Conservation (phyloP, 169 alveolate genomes). For the Babesia ovis region DNA sequence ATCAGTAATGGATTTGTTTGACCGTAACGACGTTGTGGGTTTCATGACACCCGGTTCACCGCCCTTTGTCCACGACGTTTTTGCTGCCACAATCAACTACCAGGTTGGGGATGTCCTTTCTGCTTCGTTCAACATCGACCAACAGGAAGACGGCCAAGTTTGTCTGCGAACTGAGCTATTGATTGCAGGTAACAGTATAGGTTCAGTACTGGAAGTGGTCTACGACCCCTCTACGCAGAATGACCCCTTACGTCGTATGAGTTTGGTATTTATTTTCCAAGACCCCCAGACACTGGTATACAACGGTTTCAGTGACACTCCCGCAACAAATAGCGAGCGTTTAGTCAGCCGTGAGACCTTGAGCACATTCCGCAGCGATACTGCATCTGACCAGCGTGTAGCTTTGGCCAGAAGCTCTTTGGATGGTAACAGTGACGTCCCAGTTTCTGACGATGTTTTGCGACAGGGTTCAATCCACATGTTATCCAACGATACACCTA, state of each 20-base stretch:
- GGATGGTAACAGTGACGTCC: neutral
- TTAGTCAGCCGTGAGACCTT: slow-evolving; percentile 41
- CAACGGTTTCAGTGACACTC: slow-evolving; percentile 22
- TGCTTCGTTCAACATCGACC: slow-evolving; percentile 78
- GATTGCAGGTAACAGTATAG: slow-evolving; percentile 88
- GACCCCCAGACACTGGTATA: slow-evolving; percentile 59
- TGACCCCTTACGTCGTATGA: slow-evolving; percentile 83
- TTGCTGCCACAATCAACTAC: slow-evolving; percentile 83
- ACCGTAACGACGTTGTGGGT: slow-evolving; percentile 90
- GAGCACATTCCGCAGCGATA: slow-evolving; percentile 50
- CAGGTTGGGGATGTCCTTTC: slow-evolving; percentile 79
- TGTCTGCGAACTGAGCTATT: slow-evolving; percentile 87
- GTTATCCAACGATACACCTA: neutral
- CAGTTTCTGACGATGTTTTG: neutral
- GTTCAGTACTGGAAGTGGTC: slow-evolving; percentile 88
- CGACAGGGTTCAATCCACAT: slow-evolving; percentile 1
- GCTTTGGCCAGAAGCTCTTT: neutral
- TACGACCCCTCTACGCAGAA: slow-evolving; percentile 85
- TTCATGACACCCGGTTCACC: slow-evolving; percentile 77
- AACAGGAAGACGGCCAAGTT: slow-evolving; percentile 80
- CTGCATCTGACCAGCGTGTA: slow-evolving; percentile 42
- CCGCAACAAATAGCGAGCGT: slow-evolving; percentile 13
- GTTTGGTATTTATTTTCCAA: slow-evolving; percentile 85
- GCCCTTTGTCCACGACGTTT: slow-evolving; percentile 75
- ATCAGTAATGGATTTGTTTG: slow-evolving; percentile 84